These are phyloP conservation scores for Salmacisia buchloeana DNA, from an alignment of 1,284 basidiomycete species.

Conservation along the genomic window DNA sequence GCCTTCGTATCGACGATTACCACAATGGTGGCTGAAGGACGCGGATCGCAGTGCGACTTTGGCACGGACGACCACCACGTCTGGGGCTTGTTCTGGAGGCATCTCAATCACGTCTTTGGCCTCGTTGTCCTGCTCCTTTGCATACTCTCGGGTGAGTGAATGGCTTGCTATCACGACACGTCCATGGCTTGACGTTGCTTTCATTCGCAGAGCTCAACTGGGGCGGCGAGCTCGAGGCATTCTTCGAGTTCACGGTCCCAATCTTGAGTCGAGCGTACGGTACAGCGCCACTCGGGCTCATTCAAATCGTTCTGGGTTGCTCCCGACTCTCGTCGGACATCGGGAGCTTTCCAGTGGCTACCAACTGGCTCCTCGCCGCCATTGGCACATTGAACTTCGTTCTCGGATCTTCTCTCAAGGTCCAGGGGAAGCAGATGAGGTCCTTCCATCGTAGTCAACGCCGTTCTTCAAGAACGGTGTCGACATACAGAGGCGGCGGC, in stretches of 20 bases:
- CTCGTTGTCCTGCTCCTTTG: constrained; percentile 18
- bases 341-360: constrained; percentile 16
- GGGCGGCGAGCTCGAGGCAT: constrained; percentile 16
- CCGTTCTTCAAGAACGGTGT: no score
- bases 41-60: constrained; percentile 16
- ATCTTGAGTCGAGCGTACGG: constrained; percentile 32
- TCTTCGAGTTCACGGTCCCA: constrained; percentile 28
- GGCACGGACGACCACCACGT: constrained; percentile 31
- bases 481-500: no score
- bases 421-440: neutral
- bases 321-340: constrained; percentile 13
- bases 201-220: constrained; percentile 22
- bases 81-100: constrained; percentile 36
- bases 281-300: constrained; percentile 23
- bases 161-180: neutral
- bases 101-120: constrained; percentile 25
- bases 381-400: constrained; percentile 18
- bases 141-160: constrained; percentile 14
- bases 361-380: constrained; percentile 19
- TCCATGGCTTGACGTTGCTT: neutral
- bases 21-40: neutral
- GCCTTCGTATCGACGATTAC: neutral
- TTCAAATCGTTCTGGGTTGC: constrained; percentile 18
- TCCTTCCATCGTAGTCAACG: neutral
- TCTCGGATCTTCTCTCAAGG: neutral